Evolutionary conservation across 805 yeast genomes (phyloP).

Genomic region (Candida nonsorbophila): DNA sequence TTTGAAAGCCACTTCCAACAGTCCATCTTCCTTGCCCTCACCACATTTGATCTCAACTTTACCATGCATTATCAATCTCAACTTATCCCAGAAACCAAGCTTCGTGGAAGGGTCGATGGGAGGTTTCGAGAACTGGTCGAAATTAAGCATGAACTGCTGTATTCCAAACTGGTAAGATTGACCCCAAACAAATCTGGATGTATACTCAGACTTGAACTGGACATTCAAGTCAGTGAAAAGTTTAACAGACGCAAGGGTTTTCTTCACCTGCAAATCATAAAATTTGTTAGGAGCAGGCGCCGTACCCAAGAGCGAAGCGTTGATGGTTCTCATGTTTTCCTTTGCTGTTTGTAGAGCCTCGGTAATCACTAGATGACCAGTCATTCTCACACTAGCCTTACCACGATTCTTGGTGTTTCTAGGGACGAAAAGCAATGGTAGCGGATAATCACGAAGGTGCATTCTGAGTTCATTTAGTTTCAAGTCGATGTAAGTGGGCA

Average conservation of each 20-base stretch:
- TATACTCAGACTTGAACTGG: constrained; percentile 46
- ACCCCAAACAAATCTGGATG: constrained; percentile 79
- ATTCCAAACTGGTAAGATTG: constrained; percentile 79
- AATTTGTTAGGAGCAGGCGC: constrained; percentile 66
- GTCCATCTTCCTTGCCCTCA: constrained; percentile 4
- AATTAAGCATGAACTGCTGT: constrained; percentile 68
- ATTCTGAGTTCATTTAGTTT: constrained; percentile 56
- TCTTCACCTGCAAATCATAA: constrained; percentile 64
- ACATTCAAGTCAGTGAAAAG: constrained; percentile 58
- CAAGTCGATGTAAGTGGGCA: constrained; percentile 61
- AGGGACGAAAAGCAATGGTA: constrained; percentile 78
- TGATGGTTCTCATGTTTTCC: constrained; percentile 58
- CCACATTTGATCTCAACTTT: constrained; percentile 39
- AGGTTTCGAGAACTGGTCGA: constrained; percentile 85
- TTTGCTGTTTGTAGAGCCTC: constrained; percentile 54
- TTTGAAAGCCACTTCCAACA: constrained; percentile 55
- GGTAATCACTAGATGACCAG: constrained; percentile 64
- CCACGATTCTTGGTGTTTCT: constrained; percentile 18
- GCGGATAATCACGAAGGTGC: constrained; percentile 79
- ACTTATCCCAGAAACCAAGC: constrained; percentile 91
- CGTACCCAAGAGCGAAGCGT: constrained; percentile 61
- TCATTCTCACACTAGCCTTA: constrained; percentile 19
- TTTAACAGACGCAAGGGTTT: constrained; percentile 74
- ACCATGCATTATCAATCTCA: constrained; percentile 74
- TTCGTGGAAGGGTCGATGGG: constrained; percentile 82